Conservation (phyloP, 768 basidiomycete species). For the Suillus occidentalis region DNA sequence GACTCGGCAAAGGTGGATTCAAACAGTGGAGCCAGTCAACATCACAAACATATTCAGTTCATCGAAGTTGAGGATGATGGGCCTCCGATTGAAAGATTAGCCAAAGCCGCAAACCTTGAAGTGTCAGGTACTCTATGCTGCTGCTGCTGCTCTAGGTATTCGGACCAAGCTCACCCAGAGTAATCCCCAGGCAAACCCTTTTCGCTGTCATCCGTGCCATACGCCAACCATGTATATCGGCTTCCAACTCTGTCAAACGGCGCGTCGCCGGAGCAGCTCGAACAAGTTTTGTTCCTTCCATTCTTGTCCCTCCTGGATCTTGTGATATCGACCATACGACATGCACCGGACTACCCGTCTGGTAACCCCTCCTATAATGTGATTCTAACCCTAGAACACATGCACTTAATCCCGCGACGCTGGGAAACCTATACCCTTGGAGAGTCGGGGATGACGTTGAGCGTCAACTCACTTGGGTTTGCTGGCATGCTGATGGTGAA, state of each 20-base stretch:
- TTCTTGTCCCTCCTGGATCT: slow-evolving; percentile 80
- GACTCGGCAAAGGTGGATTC: slow-evolving; percentile 57
- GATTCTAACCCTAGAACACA: slow-evolving; percentile 76
- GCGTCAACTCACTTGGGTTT: slow-evolving; percentile 86
- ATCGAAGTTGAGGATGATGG: slow-evolving; percentile 62
- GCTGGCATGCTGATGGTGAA: slow-evolving; percentile 89
- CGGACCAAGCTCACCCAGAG: slow-evolving; percentile 7
- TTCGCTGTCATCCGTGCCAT: slow-evolving; percentile 63
- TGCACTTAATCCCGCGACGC: slow-evolving; percentile 82
- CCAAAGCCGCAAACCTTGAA: slow-evolving; percentile 57
- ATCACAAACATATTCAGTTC: slow-evolving; percentile 91
- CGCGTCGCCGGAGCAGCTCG: slow-evolving; percentile 42
- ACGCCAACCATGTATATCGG: slow-evolving; percentile 79
- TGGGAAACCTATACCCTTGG: slow-evolving; percentile 56
- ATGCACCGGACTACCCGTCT: slow-evolving; percentile 58
- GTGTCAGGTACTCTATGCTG: slow-evolving; percentile 43
- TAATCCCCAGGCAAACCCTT: slow-evolving; percentile 65
- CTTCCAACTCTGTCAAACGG: slow-evolving; percentile 25
- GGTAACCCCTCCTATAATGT: slow-evolving; percentile 82
- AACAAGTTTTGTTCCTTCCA: slow-evolving; percentile 50
- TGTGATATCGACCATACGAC: slow-evolving; percentile 68
- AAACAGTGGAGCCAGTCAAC: slow-evolving; percentile 84
- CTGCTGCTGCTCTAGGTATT: slow-evolving; percentile 7
- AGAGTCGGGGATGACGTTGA: slow-evolving; percentile 56
- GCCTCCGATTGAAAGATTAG: slow-evolving; percentile 77